Evolutionary conservation across 257 asterid species (phyloP), one percentile per base, ranked within the genome.

Genomic region (Rubia yunnanensis): DNA sequence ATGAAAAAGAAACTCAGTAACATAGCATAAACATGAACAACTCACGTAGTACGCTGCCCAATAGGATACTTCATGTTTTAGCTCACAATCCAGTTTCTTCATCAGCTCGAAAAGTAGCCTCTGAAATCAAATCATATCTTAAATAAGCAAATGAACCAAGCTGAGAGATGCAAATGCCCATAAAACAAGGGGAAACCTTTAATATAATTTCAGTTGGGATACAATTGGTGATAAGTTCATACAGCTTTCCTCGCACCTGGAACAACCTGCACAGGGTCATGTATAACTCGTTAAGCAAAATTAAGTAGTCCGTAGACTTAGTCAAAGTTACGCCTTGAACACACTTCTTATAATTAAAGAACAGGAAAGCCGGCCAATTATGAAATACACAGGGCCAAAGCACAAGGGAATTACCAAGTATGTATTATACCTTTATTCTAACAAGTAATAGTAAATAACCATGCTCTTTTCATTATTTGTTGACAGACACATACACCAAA

Each of bases 11-110:
- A 65, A 54, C 60, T 28, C 62, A 35, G 65, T 62, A 49, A 44
- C 6, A 52, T 5, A 36, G 70, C 53, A 48, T 68, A 52, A 31
- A 22, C 63, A 49, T 5, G 63, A 69, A 44, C 53, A 35, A 77
- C 96, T 83, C 81, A 92, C 99, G 74, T 92, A 92, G 77, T 92
- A 88, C 30, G 99, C 99, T 39, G 97, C 99, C 97, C 99, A 92
- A 73, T 82, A 87, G 62, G 83, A 73, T 71, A 77, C 78, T 87
- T 92, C 99, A 70, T 86, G 95, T 87, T 92, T 92, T 57, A 92
- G 82, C 74, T 92, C 96, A 32, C 92, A 86, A 79, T 92, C 99
- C 81, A 91, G 78, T 79, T 88, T 92, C 86, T 86, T 89, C 80
- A 92, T 73, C 68, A 92, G 79, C 74, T 89, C 99, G 78, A 69